Evolutionary conservation across 306 rosid genomes (phyloP), one percentile per base, ranked within the genome.

Genomic region (Malus orientalis): DNA sequence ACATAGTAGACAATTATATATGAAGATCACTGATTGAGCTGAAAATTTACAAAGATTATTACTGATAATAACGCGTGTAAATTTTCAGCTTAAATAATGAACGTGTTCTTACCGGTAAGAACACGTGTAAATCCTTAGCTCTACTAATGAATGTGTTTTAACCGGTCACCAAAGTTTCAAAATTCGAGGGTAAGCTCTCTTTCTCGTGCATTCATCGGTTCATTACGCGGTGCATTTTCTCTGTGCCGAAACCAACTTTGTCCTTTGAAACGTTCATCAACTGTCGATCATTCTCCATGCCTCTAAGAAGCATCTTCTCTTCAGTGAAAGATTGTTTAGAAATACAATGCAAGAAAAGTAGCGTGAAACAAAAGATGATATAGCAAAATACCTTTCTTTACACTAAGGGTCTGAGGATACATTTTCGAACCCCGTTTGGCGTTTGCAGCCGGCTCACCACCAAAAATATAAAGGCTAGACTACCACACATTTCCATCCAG

Each of bases 231-330:
- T 53, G 96, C 97, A 85, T 89, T 84, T 84, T 95, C 97, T 88
- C 98, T 90, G 79, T 92, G 88, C 76, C 90, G 87, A 81, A 95
- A 95, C 98, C 96, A 89, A 85, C 90, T 95, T 68, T 90, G 97
- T 45, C 97, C 96, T 69, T 95, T 92, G 70, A 95, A 95, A 77
- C 78, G 80, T 85, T 95, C 92, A 81, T 89, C 91, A 23, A 95
- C 82, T 89, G 75, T 95, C 97, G 80, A 92, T 95, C 64, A 87
- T 86, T 81, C 91, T 87, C 98, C 98, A 95, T 0, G 98, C 98
- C 91, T 92, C 97, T 72, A 90, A 74, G 88, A 95, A 95, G 77
- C 23, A 95, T 91, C 84, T 95, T 95, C 86, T 92, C 98, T 80
- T 92, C 98, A 13, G 96, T 79, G 40, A 92, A 93, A 14, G 20